Base-by-base conservation (phyloP, 129 eudicot genomes). In the Helianthus annuus region DNA sequence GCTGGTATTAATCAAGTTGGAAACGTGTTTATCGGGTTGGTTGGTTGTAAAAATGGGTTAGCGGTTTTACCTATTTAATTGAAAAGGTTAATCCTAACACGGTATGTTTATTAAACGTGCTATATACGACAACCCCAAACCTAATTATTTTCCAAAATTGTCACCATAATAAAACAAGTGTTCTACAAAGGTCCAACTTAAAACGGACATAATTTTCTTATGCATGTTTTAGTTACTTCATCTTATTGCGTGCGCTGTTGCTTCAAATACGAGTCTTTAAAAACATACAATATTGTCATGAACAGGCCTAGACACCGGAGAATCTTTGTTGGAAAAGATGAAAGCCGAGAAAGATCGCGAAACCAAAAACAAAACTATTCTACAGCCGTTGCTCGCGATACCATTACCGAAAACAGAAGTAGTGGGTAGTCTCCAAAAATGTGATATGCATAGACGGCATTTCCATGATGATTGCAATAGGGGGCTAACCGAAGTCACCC, bases 261-360 rank as follows among this genome's bases (percentile, higher is more conserved):
- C 7, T n/a, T 14, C 22, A 51, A n/a, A n/a, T 51, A 51, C 2
- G 10, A 51, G 22, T 51, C 19, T 5, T 0, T 32, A 6, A 42
- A 42, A 42, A 1, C 46, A 42, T 42, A 42, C 2, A 2, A 27
- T 27, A 62, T 4, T 27, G 64, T 8, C 38, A 56, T 74, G 3
- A 17, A 71, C 88, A 91, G 97, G 97, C 60, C 85, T 91, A 49
- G 96, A 91, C 65, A 91, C 93, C 0, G 81, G 87, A 7, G 78
- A 81, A 68, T 84, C 84, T 49, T 72, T 91, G 71, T 64, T 91
- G 39, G 86, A 86, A 63, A 90, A 86, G 42, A 82, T 91, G 77
- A 84, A 79, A 48, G 68, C 10, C 42, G 86, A 85, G 48, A 74
- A 78, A 49, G 84, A 64, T 57, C 76, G 73, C 24, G 84, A 78